Base-by-base conservation (phyloP, 2,329 filamentous ascomycete genomes). In the Anthostomella pinea region DNA sequence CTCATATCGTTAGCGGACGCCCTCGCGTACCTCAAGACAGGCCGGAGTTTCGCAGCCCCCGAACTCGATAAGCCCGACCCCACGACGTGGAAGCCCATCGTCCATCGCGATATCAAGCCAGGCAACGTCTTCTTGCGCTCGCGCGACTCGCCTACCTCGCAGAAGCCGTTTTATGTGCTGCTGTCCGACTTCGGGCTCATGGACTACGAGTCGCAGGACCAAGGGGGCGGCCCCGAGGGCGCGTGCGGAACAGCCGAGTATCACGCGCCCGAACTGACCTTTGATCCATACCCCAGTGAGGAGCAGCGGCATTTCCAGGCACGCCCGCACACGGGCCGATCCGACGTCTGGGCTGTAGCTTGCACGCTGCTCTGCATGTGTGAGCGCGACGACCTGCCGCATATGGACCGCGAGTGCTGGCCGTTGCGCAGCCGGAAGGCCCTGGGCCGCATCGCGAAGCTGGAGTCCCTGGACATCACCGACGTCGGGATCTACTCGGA, bases 71-170 rank as follows among this genome's bases (percentile, higher is more conserved):
- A 33, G 3, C 34, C 43, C 16, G 15, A 41, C 14, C 20, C 13
- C 2, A 10, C 9, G 0, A 18, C 18, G 11, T 51, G 48, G 48
- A 30, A 10, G 26, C 39, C 48, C 8, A 33, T 51, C 2, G 21
- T 50, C 11, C 49, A 51, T 25, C 36, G 48, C n/a, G 48, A 51
- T 19, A 49, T 49, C 34, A 51, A 47, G 24, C 46, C 46, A 13
- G 41, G 36, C 36, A 51, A 51, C 27, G 35, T 51, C 26, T 45
- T 51, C 39, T 35, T 51, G 10, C 35, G 39, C n/a, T 49, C 43
- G 16, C 38, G 41, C 35, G 32, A 43, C 19, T 45, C 45, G 5
- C 45, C 41, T 3, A 41, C 43, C 14, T 51, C 45, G 11, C 32
- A 9, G 5, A 46, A 48, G n/a, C 45, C 43, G 0, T 34, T 43